A percentile compares a stretch with the other conserved stretches of the same genome.
These are phyloP conservation scores for Mercurialis annua DNA, from an alignment of 345 rosid species.

Conservation along the genomic window DNA sequence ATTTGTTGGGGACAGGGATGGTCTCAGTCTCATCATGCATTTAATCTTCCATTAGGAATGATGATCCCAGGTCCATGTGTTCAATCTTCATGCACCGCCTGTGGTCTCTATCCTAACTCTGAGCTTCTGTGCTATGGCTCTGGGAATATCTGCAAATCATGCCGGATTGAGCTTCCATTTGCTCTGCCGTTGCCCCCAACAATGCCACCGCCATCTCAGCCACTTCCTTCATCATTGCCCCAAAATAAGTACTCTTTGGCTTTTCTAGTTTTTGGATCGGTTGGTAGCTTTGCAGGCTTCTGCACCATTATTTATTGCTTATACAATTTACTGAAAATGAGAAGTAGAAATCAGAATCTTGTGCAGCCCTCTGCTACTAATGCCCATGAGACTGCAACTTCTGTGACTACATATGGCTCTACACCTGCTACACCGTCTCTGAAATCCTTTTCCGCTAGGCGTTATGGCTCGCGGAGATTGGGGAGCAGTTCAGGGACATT, in stretches of 20 bases:
- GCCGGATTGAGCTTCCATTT: conserved; percentile 43
- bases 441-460: conserved; percentile 23
- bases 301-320: conserved; percentile 37
- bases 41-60: conserved; percentile 31
- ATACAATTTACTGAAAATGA: conserved; percentile 19
- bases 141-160: conserved; percentile 48
- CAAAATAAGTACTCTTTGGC: conserved; percentile 33
- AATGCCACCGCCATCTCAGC: conserved; percentile 19
- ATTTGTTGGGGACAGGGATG: conserved; percentile 55
- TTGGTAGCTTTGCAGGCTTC: conserved; percentile 42
- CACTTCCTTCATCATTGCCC: conserved; percentile 9
- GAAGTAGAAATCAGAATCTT: conserved; percentile 11
- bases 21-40: conserved; percentile 21
- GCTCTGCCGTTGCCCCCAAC: conserved; percentile 41
- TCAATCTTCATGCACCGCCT: conserved; percentile 33
- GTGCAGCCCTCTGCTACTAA: conserved; percentile 19
- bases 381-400: conserved; percentile 1
- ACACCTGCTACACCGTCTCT: conserved; percentile 20
- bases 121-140: conserved; percentile 45
- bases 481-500: conserved; percentile 30
- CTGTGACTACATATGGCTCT: conserved; percentile 14
- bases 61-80: conserved; percentile 60
- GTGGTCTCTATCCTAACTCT: conserved; percentile 50
- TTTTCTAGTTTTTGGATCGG: conserved; percentile 42
- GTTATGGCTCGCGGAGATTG: conserved; percentile 27